Conservation (phyloP, 192 early-diverging fungal species). For the Coemansia nantahalensis region DNA sequence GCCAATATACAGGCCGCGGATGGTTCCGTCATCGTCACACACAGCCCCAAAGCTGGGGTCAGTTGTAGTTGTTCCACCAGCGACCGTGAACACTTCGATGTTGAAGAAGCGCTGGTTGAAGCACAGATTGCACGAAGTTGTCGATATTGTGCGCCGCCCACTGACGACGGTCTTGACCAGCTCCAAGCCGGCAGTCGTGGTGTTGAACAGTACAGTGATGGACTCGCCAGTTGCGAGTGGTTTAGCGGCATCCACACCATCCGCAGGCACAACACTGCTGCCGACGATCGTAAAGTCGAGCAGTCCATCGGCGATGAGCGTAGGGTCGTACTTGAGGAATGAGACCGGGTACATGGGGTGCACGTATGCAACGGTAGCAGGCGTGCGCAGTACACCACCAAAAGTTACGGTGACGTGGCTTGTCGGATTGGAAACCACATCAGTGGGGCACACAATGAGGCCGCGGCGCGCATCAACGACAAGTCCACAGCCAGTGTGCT, state of each 20-base stretch:
- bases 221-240: conserved; percentile 11
- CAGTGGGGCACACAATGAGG: conserved; percentile 74
- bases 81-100: conserved; percentile 16
- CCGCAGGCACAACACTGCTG: background rate
- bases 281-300: background rate
- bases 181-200: background rate
- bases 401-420: conserved; percentile 84
- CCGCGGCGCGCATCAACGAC: conserved; percentile 74
- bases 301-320: background rate
- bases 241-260: background rate
- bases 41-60: conserved; percentile 15
- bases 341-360: conserved; percentile 66
- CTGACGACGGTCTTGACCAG: conserved; percentile 7
- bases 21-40: background rate
- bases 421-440: conserved; percentile 70
- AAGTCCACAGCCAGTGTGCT: conserved; percentile 56
- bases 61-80: background rate
- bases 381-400: conserved; percentile 74
- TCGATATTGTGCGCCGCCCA: conserved; percentile 10
- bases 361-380: conserved; percentile 70
- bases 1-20: conserved; percentile 15
- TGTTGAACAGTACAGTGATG: conserved; percentile 8
- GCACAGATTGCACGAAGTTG: conserved; percentile 13
- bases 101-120: conserved; percentile 21
- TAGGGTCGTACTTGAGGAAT: conserved; percentile 30